A percentile compares a stretch with the other conserved stretches of the same genome.
Conservation (phyloP, 768 basidiomycete species). For the Galerina sulciceps region DNA sequence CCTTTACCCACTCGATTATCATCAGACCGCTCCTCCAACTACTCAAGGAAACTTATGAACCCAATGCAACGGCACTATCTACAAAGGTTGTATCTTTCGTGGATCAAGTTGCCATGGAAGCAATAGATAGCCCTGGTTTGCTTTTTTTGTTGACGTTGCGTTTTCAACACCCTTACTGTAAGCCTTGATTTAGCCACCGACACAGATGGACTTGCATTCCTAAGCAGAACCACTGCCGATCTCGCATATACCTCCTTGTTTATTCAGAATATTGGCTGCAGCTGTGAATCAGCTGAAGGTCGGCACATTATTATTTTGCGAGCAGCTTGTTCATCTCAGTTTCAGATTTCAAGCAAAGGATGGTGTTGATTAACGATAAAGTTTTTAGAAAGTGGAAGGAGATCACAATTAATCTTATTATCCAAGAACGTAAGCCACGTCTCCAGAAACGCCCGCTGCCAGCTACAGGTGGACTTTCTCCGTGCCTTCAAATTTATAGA, state of each 20-base stretch:
- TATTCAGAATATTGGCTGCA: constrained; percentile 23
- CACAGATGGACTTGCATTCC: constrained; percentile 19
- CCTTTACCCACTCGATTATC: not conserved
- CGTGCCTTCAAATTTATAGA: not conserved
- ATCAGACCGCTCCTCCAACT: constrained; percentile 44
- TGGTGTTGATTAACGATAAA: constrained; percentile 44
- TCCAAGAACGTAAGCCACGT: constrained; percentile 29
- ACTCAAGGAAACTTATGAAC: constrained; percentile 50
- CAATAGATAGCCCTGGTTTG: constrained; percentile 39
- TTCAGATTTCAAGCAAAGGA: constrained; percentile 54
- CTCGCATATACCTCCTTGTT: constrained; percentile 25
- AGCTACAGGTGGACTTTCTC: constrained; percentile 25
- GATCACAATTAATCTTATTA: constrained; percentile 38
- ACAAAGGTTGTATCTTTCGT: constrained; percentile 45
- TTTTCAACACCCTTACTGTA: not conserved
- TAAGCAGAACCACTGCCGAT: constrained; percentile 21
- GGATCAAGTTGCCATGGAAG: constrained; percentile 34
- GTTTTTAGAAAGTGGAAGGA: constrained; percentile 61
- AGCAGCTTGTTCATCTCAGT: not conserved
- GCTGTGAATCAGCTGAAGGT: constrained; percentile 33
- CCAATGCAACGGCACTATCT: constrained; percentile 54
- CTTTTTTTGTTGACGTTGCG: not conserved
- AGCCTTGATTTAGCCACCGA: constrained; percentile 24
- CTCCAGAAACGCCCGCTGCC: constrained; percentile 20
- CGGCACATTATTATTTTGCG: constrained; percentile 13